Conservation (phyloP, 2,329 filamentous ascomycete species). For the Paraphaeosphaeria sporulosa region DNA sequence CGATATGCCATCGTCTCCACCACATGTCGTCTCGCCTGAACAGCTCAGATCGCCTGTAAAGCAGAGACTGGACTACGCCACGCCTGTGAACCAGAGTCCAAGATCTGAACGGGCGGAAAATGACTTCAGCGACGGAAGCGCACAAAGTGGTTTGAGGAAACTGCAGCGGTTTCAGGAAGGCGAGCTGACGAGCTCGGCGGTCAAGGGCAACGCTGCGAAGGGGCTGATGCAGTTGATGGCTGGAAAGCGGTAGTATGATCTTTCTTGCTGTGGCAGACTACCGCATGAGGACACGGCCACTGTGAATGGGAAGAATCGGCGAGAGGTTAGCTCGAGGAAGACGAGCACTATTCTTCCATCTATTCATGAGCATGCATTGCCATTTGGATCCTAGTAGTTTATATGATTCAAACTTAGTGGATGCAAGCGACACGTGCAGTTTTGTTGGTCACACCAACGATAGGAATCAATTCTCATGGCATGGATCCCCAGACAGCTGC, state of each 20-base stretch:
- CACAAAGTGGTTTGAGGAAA: conserved; percentile 32
- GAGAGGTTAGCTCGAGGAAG: background rate
- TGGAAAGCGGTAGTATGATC: conserved; percentile 26
- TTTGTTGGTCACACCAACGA: too few species aligned
- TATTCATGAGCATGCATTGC: background rate
- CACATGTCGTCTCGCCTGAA: conserved; percentile 29
- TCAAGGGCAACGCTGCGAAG: conserved; percentile 60
- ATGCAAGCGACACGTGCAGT: too few species aligned
- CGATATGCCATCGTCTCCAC: conserved; percentile 42
- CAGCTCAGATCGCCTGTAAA: conserved; percentile 31
- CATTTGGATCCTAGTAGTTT: background rate
- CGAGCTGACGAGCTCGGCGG: conserved; percentile 56
- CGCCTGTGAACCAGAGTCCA: conserved; percentile 23
- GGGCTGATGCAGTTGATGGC: conserved; percentile 60
- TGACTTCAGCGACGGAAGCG: conserved; percentile 24
- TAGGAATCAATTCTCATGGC: background rate
- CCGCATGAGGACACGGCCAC: background rate
- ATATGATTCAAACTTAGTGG: background rate
- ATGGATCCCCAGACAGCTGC: background rate
- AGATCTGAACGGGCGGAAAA: conserved; percentile 22
- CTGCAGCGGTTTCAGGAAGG: conserved; percentile 40
- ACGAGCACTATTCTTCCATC: background rate
- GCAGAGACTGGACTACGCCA: conserved; percentile 20
- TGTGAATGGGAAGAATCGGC: too few species aligned
- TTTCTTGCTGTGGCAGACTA: background rate